Evolutionary conservation across 805 yeast species (phyloP).

Genomic region (Barnettozyma siamensis): DNA sequence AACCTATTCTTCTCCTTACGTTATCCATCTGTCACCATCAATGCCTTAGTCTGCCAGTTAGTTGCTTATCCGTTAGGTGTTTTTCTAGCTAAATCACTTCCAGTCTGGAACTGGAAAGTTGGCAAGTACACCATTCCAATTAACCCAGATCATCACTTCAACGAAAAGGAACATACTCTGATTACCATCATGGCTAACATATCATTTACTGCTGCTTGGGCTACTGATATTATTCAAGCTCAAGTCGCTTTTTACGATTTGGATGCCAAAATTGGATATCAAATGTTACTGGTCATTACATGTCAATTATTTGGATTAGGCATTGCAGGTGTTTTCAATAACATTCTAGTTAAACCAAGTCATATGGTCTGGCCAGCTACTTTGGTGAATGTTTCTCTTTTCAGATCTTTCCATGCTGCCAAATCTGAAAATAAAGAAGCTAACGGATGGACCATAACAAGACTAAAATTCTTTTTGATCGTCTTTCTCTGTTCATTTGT

Average conservation of each 20-base stretch:
- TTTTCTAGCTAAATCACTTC: constrained; percentile 35
- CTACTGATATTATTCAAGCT: constrained; percentile 14
- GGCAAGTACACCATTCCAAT: constrained; percentile 38
- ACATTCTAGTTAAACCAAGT: constrained; percentile 48
- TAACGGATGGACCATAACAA: constrained; percentile 30
- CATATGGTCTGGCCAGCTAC: constrained; percentile 49
- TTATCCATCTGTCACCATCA: constrained; percentile 42
- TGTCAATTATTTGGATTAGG: constrained; percentile 64
- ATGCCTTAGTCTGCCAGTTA: constrained; percentile 40
- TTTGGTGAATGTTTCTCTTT: constrained; percentile 43
- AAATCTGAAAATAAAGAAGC: constrained; percentile 28
- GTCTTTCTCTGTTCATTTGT: constrained; percentile 30
- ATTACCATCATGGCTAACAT: constrained; percentile 31
- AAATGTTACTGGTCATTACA: constrained; percentile 44
- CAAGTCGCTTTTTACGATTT: constrained; percentile 28
- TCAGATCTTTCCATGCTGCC: constrained; percentile 35
- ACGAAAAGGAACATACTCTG: constrained; percentile 64
- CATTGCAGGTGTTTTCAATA: constrained; percentile 59
- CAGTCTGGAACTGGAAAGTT: constrained; percentile 19
- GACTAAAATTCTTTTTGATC: constrained; percentile 31
- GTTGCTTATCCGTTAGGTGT: constrained; percentile 41
- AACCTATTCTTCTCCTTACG: constrained; percentile 54
- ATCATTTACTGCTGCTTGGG: constrained; percentile 35
- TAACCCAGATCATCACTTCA: constrained; percentile 58
- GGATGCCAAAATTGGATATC: constrained; percentile 40